These are phyloP conservation scores for Aspergillus hiratsukae DNA, from an alignment of 2,329 filamentous ascomycete species.

Conservation along the genomic window DNA sequence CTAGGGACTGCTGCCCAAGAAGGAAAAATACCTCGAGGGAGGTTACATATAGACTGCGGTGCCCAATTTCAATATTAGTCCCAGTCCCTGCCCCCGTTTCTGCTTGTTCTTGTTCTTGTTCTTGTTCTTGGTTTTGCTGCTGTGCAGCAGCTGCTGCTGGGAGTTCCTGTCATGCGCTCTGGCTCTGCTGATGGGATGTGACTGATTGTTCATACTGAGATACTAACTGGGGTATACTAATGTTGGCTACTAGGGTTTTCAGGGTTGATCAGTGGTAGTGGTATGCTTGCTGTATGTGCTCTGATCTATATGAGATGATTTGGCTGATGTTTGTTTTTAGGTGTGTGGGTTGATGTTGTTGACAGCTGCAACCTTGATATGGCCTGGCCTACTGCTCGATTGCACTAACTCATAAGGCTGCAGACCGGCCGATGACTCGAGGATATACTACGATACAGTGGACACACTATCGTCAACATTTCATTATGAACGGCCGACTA, in stretches of 20 bases:
- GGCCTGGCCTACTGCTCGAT: neutral
- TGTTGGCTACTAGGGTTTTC: neutral
- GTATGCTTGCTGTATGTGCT: neutral
- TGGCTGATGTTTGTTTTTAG: neutral
- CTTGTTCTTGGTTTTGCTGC: too few species aligned
- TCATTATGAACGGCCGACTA: neutral
- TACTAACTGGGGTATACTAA: neutral
- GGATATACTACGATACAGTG: neutral
- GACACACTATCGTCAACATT: neutral
- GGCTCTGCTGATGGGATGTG: neutral
- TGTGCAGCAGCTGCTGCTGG: neutral
- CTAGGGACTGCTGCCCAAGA: neutral
- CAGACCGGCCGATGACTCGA: neutral
- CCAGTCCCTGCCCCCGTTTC: neutral
- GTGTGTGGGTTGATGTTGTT: neutral
- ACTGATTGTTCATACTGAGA: neutral
- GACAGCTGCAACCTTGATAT: neutral
- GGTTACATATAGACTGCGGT: neutral
- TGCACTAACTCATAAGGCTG: constrained; percentile 2
- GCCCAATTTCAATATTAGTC: neutral
- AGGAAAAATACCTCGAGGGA: neutral
- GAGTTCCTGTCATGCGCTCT: neutral
- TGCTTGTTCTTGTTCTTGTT: neutral
- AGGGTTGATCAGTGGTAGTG: neutral
- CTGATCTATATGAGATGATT: neutral